Evolutionary conservation across 1,284 basidiomycete species (phyloP), one percentile per base, ranked within the genome.

Genomic region (Kwoniella shivajii): DNA sequence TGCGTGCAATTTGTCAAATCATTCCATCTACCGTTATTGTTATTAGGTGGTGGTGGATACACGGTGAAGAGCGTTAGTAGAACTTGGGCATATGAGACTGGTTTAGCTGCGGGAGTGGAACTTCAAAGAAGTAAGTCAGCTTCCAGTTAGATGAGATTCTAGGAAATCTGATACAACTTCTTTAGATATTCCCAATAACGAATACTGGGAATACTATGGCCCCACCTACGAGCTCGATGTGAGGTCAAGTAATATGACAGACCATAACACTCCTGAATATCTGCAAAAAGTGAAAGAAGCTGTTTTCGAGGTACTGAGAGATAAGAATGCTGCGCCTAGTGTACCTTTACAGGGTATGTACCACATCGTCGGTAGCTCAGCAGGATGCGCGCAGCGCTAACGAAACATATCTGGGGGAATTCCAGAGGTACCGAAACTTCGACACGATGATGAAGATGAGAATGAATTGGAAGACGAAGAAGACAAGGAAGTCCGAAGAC

Each of bases 191-290:
- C 93, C 93, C 0, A 89, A 93, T 63, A 97, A 97, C 71, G 94
- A 97, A 78, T 97, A 99, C 79, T 98, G 96, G 76, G 95, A 99
- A 75, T 99, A 99, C 79, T 99, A 98, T 76, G 96, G 96, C 0
- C 96, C 96, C 1, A 92, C 96, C 69, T 97, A 99, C 71, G 86
- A 92, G 69, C 84, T 99, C n/a, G 93, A 99, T 72, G 96, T 99
- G 26, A 89, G 89, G 64, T 82, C 93, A 4, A 95, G 92, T 30
- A 99, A 99, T 74, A 91, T 93, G 72, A 92, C 97, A 66, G 94
- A 99, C 71, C 82, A 95, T 80, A 99, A 99, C 74, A 91, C 91
- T 2, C 85, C 85, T 9, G 89, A 90, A 64, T 99, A 99, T 74
- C 82, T 99, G 47, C 90, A 96, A 53, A 91, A 95, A 59, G 87